Conservation (phyloP, 371 early-diverging fungal species). For the Mucor lusitanicus region DNA sequence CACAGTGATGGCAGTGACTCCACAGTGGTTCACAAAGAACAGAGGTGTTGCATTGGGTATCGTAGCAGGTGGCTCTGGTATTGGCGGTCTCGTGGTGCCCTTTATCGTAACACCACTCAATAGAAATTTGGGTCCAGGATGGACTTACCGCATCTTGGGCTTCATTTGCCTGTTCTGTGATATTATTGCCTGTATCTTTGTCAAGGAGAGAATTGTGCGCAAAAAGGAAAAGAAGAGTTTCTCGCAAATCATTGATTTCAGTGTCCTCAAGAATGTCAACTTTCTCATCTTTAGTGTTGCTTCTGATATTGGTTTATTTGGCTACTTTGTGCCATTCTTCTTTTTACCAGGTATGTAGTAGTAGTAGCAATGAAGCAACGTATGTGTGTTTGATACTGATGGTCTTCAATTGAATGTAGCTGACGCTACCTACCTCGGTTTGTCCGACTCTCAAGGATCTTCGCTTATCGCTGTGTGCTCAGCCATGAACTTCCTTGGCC, state of each 20-base stretch:
- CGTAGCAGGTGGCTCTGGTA: constrained; percentile 78
- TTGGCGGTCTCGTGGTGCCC: constrained; percentile 75
- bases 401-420: constrained; percentile 22
- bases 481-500: constrained; percentile 31
- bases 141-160: constrained; percentile 61
- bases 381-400: constrained; percentile 2
- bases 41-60: constrained; percentile 77
- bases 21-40: constrained; percentile 75
- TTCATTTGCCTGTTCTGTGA: constrained; percentile 40
- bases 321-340: constrained; percentile 44
- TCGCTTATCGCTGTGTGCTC: constrained; percentile 30
- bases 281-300: constrained; percentile 30
- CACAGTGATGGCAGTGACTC: constrained; percentile 47
- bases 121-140: constrained; percentile 52
- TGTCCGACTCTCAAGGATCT: constrained; percentile 35
- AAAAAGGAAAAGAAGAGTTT: constrained; percentile 13
- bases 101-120: constrained; percentile 65
- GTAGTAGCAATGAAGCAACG: no score
- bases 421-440: constrained; percentile 28
- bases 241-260: constrained; percentile 15
- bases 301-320: constrained; percentile 31
- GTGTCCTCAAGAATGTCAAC: constrained; percentile 17
- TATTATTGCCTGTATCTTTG: constrained; percentile 25
- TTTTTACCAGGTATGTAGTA: constrained; percentile 27
- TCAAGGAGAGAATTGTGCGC: constrained; percentile 41